Conservation (phyloP, 2,329 filamentous ascomycete species). For the Xylaria sp. region DNA sequence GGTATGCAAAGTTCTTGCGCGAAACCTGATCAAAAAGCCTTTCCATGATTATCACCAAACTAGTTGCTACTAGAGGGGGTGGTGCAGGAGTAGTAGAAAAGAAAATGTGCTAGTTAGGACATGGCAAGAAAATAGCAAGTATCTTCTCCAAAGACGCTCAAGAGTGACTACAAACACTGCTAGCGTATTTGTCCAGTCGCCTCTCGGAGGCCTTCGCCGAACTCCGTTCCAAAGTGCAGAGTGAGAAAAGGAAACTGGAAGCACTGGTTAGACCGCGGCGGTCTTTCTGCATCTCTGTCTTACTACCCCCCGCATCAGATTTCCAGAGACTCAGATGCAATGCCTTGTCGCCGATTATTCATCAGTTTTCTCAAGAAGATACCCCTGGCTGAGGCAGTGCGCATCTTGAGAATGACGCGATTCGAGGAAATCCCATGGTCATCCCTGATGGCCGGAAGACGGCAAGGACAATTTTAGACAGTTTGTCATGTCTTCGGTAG, state of each 20-base stretch:
- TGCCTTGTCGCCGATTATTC: not conserved
- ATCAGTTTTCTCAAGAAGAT: not conserved
- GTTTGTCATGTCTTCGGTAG: not conserved
- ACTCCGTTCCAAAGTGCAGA: not conserved
- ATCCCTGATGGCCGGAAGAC: not conserved
- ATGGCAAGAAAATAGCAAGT: conserved; percentile 1
- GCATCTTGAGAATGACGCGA: not conserved
- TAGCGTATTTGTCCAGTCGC: not conserved
- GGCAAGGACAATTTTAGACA: not conserved
- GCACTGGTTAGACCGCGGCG: not conserved
- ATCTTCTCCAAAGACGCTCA: not conserved
- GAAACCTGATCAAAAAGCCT: conserved; percentile 3
- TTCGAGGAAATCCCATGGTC: not conserved
- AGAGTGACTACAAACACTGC: not conserved
- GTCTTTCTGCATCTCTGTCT: not conserved
- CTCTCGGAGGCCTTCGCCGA: not conserved
- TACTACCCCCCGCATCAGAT: not conserved
- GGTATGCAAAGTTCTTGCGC: conserved; percentile 19
- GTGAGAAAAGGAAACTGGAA: not conserved
- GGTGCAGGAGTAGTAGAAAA: not conserved
- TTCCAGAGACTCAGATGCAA: not conserved
- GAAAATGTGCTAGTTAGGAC: not conserved
- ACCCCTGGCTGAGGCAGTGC: not conserved
- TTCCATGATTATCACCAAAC: conserved; percentile 1
- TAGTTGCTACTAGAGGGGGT: not conserved